Conservation (phyloP, 768 basidiomycete genomes). For the Suillus subalutaceus region DNA sequence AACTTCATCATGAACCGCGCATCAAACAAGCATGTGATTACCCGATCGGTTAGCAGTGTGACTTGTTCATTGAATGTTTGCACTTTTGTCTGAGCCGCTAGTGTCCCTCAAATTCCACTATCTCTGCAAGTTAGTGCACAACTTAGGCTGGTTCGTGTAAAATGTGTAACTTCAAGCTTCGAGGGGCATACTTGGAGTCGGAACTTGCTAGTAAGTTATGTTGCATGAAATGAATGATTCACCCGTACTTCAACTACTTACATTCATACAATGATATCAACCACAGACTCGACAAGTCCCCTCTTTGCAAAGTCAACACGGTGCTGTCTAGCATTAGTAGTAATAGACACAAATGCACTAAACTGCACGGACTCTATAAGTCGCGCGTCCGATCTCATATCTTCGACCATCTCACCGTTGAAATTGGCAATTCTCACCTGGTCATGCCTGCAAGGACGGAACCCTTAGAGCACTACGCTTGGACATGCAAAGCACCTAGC, state of each 20-base stretch:
- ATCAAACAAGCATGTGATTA: not conserved
- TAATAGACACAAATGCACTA: not conserved
- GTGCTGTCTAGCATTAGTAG: not conserved
- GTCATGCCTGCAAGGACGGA: not conserved
- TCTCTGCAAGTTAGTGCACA: too few species aligned
- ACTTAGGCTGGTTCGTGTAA: too few species aligned
- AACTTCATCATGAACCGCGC: not conserved
- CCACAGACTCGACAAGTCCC: not conserved
- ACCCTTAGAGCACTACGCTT: not conserved
- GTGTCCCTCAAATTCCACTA: too few species aligned
- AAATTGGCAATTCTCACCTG: not conserved
- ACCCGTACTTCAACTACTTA: not conserved
- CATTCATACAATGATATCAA: not conserved
- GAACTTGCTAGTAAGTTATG: not conserved
- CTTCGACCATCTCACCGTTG: too few species aligned
- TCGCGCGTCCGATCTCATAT: not conserved
- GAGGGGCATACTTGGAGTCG: not conserved
- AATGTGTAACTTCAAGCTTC: too few species aligned
- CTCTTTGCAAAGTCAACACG: not conserved
- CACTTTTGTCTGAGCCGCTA: too few species aligned
- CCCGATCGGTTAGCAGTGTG: not conserved
- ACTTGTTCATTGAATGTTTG: too few species aligned
- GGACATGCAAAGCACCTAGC: not conserved
- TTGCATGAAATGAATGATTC: not conserved
- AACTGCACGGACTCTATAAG: not conserved